A percentile compares a stretch with the other conserved stretches of the same genome.
Conservation (phyloP, 495 filamentous ascomycete species). For the Daldinia vernicosa region DNA sequence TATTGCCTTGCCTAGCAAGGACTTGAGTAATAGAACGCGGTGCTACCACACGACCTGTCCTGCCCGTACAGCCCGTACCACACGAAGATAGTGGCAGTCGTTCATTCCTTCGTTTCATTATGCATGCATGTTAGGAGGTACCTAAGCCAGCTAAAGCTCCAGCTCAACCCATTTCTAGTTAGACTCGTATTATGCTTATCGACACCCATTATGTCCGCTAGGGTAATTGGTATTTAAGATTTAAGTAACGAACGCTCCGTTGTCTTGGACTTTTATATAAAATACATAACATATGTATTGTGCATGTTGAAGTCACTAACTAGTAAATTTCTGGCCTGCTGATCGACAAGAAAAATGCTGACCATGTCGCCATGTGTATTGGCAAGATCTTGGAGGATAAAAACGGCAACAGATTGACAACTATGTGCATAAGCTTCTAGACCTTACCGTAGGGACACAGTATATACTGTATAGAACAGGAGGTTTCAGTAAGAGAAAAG, state of each 20-base stretch:
- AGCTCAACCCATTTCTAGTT: slow-evolving; percentile 14
- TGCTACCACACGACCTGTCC: slow-evolving; percentile 23
- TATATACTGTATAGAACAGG: slow-evolving; percentile 2
- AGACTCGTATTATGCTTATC: background rate
- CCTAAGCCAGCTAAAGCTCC: slow-evolving; percentile 9
- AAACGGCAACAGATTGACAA: slow-evolving; percentile 37
- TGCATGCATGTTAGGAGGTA: background rate
- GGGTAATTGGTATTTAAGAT: slow-evolving; percentile 14
- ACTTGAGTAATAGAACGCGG: slow-evolving; percentile 19
- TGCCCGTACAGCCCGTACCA: no score
- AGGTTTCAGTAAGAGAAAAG: background rate
- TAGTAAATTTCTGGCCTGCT: slow-evolving; percentile 9
- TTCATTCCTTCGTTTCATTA: slow-evolving; percentile 5
- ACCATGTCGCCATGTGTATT: slow-evolving; percentile 34
- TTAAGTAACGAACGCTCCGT: slow-evolving; percentile 1
- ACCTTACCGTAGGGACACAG: slow-evolving; percentile 7
- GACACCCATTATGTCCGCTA: background rate
- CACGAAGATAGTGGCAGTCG: slow-evolving; percentile 10
- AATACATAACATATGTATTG: background rate
- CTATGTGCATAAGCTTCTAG: slow-evolving; percentile 2
- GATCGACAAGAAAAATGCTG: slow-evolving; percentile 33
- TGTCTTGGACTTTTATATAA: background rate
- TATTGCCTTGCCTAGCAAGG: background rate
- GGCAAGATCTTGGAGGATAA: slow-evolving; percentile 33
- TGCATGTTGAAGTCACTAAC: background rate